A percentile compares a stretch with the other conserved stretches of the same genome.
These are phyloP conservation scores for Ophioceras dolichostomum DNA, from an alignment of 2,329 filamentous ascomycete genomes.

Conservation along the genomic window DNA sequence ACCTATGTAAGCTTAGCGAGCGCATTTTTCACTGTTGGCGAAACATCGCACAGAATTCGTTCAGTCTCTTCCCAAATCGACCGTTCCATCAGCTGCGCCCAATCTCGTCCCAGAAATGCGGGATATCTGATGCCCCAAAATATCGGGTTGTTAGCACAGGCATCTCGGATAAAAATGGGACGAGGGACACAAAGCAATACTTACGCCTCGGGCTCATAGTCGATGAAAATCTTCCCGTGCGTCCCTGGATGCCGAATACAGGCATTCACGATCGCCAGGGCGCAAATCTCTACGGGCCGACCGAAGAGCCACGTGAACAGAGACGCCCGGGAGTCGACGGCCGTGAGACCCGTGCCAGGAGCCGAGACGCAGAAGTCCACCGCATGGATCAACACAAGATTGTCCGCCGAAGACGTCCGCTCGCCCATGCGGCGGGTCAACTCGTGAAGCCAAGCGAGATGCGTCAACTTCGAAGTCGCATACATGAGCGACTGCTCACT, in stretches of 20 bases:
- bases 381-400: background rate
- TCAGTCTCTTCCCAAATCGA: too few relatives aligned
- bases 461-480: conserved; percentile 1
- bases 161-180: too few relatives aligned
- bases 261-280: conserved; percentile 1
- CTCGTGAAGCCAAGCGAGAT: background rate
- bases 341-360: background rate
- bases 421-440: background rate
- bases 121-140: too few relatives aligned
- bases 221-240: background rate
- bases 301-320: background rate
- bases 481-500: background rate
- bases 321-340: background rate
- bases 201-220: background rate
- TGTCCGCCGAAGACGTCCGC: too few relatives aligned
- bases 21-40: too few relatives aligned
- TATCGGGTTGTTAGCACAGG: too few relatives aligned
- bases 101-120: too few relatives aligned
- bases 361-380: background rate
- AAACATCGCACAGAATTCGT: too few relatives aligned
- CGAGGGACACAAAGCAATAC: too few relatives aligned
- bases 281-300: conserved; percentile 1
- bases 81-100: too few relatives aligned
- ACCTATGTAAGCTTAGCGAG: too few relatives aligned
- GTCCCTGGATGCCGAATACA: background rate